Base-by-base conservation (phyloP, 2,329 filamentous ascomycete species). In the Pseudofabraea citricarpa region DNA sequence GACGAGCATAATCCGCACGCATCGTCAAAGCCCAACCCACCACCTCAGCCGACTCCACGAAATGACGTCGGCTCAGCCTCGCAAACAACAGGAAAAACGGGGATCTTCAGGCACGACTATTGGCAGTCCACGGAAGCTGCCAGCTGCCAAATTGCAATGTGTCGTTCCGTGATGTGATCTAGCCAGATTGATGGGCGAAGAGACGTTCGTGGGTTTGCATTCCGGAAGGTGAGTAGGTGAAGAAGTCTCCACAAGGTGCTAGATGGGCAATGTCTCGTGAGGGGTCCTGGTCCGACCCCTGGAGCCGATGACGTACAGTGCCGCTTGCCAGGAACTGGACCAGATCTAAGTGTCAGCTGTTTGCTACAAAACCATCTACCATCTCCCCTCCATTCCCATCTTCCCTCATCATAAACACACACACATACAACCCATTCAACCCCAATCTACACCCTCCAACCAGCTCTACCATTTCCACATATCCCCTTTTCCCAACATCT, bases 311-410 rank as follows among this genome's bases (percentile, higher is more conserved):
- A n/a, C n/a, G n/a, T n/a, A n/a, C n/a, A n/a, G n/a, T n/a, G n/a
- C n/a, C n/a, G n/a, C n/a, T n/a, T n/a, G n/a, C n/a, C n/a, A n/a
- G n/a, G n/a, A n/a, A n/a, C n/a, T n/a, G n/a, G n/a, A n/a, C n/a
- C n/a, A n/a, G n/a, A n/a, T n/a, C n/a, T n/a, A n/a, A n/a, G n/a
- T 26, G 31, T 26, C 32, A 27, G 23, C 38, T 16, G 43, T 24
- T 16, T 32, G 35, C 56, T 60, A 60, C 56, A 61, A 59, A 61
- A 61, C 53, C 53, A 52, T 24, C 23, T 33, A 21, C 44, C 36
- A 35, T 49, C 35, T 23, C 48, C 36, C 48, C 20, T 21, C 44
- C 46, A 44, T 43, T 18, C 36, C 39, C 20, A 35, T 32, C 22
- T 47, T n/a, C 38, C 22, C 29, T 43, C 35, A 43, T 38, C 44